Evolutionary conservation across 306 rosid genomes (phyloP).

Genomic region (Medicago ruthenica): DNA sequence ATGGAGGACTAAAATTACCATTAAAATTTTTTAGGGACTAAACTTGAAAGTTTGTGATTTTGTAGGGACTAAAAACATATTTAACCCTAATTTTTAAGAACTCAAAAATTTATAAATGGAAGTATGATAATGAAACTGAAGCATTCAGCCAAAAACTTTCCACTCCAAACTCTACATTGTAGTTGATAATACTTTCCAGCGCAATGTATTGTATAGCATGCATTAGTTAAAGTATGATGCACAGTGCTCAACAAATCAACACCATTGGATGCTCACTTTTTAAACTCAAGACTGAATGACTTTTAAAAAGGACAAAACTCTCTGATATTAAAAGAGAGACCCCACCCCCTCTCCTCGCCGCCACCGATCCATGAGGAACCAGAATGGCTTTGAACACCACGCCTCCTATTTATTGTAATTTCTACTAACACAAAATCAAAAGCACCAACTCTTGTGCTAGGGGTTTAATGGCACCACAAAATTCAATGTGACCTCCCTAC

Average conservation of each 20-base stretch:
- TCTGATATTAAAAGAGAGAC: background rate
- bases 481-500: background rate
- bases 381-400: background rate
- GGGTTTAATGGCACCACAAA: background rate
- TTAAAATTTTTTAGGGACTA: too few species aligned
- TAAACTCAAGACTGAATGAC: background rate
- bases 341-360: background rate
- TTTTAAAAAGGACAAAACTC: background rate
- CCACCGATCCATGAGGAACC: background rate
- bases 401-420: conserved; percentile 43
- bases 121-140: background rate
- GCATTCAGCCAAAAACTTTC: background rate
- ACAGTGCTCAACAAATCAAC: background rate
- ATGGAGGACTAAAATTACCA: too few species aligned
- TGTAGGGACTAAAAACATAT: too few species aligned
- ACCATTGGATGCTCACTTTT: background rate
- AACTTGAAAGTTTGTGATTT: too few species aligned
- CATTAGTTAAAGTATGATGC: background rate
- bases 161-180: conserved; percentile 12
- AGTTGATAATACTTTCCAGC: conserved; percentile 3
- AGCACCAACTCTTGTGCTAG: background rate
- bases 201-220: background rate
- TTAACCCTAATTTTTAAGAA: conserved; percentile 32
- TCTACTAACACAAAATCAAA: background rate
- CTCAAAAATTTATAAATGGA: background rate